Evolutionary conservation across 805 yeast genomes (phyloP).

Genomic region (Saturnispora galanensis): DNA sequence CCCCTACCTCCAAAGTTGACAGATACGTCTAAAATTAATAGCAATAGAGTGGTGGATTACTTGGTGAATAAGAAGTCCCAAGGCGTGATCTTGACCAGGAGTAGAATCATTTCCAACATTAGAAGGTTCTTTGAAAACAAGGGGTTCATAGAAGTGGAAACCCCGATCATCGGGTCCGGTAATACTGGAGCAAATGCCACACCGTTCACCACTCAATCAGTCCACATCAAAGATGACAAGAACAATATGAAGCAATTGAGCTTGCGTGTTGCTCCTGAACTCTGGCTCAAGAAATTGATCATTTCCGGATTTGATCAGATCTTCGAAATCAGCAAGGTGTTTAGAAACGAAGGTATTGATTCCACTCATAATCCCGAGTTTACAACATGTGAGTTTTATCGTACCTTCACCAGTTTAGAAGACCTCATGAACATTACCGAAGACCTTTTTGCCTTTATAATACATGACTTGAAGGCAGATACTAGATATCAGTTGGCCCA

Average conservation of each 20-base stretch:
- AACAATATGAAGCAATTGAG: slow-evolving; percentile 31
- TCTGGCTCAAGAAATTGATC: slow-evolving; percentile 81
- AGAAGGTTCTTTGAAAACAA: slow-evolving; percentile 44
- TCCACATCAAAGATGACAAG: slow-evolving; percentile 24
- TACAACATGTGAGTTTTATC: slow-evolving; percentile 83
- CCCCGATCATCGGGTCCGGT: slow-evolving; percentile 68
- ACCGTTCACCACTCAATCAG: slow-evolving; percentile 57
- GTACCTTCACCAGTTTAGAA: slow-evolving; percentile 54
- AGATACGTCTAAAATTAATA: slow-evolving; percentile 47
- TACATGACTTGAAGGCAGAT: slow-evolving; percentile 23
- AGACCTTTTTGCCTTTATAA: slow-evolving; percentile 37
- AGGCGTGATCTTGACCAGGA: slow-evolving; percentile 40
- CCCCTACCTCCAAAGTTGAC: slow-evolving; percentile 58
- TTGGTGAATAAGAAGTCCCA: slow-evolving; percentile 46
- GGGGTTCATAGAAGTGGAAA: slow-evolving; percentile 73
- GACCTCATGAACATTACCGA: slow-evolving; percentile 62
- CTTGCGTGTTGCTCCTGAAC: slow-evolving; percentile 86
- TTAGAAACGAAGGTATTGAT: slow-evolving; percentile 91
- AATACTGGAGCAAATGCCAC: slow-evolving; percentile 83
- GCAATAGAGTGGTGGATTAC: slow-evolving; percentile 66
- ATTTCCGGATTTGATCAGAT: slow-evolving; percentile 81
- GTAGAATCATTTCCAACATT: slow-evolving; percentile 43
- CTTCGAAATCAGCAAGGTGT: slow-evolving; percentile 76
- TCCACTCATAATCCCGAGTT: slow-evolving; percentile 92
- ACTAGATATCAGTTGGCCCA: slow-evolving; percentile 14